Percentiles rank a stretch among this genome's conserved stretches.
Evolutionary conservation across 768 basidiomycete genomes (phyloP).

Genomic region (Mycena amicta): DNA sequence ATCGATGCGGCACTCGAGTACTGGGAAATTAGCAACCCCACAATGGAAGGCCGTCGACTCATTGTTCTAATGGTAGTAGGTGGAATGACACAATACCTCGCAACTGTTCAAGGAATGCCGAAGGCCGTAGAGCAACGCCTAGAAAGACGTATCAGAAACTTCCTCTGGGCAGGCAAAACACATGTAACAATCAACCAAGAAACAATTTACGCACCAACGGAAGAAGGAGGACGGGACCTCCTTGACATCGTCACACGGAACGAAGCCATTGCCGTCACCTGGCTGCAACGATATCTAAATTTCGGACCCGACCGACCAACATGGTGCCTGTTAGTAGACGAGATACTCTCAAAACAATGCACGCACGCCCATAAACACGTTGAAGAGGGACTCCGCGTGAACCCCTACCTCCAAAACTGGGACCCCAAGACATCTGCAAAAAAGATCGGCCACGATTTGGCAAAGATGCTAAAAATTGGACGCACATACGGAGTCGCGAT

Average conservation of each 20-base stretch:
- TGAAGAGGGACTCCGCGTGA: background rate
- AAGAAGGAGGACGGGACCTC: background rate
- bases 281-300: background rate
- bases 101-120: background rate
- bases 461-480: background rate
- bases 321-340: background rate
- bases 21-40: background rate
- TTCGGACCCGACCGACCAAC: background rate
- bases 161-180: background rate
- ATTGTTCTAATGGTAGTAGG: background rate
- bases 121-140: background rate
- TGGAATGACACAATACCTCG: background rate
- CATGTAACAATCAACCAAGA: background rate
- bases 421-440: background rate
- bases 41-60: background rate
- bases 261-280: background rate
- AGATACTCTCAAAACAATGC: background rate
- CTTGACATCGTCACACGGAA: background rate
- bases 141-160: background rate
- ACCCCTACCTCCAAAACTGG: background rate
- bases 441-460: background rate
- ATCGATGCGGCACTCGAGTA: background rate
- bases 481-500: background rate
- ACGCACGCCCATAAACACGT: background rate
- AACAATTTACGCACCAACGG: background rate